Percentiles rank a stretch among this genome's conserved stretches.
phyloP scores from a whole-genome alignment of 805 yeast genomes.

The Isabelozyma heimii region DNA sequence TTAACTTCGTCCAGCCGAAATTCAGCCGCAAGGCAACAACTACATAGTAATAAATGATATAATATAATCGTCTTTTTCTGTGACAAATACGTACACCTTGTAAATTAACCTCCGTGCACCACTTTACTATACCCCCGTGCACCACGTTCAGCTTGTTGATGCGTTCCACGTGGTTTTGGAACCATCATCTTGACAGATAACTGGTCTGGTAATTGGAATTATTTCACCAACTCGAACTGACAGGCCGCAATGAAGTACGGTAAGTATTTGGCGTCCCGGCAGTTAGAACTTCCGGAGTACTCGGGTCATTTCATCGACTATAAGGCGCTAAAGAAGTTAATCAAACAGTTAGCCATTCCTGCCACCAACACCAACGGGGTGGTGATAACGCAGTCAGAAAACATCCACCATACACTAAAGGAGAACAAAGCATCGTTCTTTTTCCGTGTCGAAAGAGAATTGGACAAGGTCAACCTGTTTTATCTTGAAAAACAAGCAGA shows the following conservation, averaged over 20 bases:
- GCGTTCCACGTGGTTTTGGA: background rate
- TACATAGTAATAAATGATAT: no score
- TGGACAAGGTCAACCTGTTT: constrained; percentile 92
- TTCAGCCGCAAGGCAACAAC: no score
- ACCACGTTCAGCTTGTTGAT: no score
- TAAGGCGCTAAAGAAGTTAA: constrained; percentile 88
- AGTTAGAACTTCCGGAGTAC: constrained; percentile 92
- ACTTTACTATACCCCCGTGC: background rate
- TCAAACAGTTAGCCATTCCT: constrained; percentile 69
- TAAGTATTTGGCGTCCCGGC: constrained; percentile 89
- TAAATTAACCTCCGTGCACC: background rate
- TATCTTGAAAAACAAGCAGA: constrained; percentile 90
- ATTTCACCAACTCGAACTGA: background rate
- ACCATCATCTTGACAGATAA: background rate
- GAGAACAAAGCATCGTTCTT: constrained; percentile 89
- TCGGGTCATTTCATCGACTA: constrained; percentile 92
- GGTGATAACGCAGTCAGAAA: constrained; percentile 19
- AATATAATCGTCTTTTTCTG: no score
- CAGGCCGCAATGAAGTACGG: constrained; percentile 74
- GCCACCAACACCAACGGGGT: constrained; percentile 15
- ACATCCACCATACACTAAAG: constrained; percentile 53
- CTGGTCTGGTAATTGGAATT: no score
- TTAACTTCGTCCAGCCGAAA: no score
- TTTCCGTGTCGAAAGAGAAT: constrained; percentile 88
- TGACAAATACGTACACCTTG: background rate